These are phyloP conservation scores for Gossypium trilobum DNA, from an alignment of 441 rosid species.

Conservation along the genomic window DNA sequence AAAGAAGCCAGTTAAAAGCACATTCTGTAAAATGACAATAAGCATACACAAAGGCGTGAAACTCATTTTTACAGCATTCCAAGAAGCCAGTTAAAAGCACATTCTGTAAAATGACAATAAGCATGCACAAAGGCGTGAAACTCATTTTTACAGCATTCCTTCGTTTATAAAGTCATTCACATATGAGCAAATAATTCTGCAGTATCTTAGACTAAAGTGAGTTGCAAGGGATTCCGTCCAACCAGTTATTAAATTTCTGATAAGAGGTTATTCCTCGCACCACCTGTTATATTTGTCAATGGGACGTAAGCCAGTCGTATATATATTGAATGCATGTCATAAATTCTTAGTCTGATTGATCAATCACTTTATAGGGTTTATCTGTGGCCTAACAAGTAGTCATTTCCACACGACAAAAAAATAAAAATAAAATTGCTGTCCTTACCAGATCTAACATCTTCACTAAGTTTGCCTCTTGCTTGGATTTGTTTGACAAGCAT, in stretches of 20 bases:
- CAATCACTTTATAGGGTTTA: not conserved
- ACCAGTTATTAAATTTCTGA: not conserved
- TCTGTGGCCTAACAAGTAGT: not conserved
- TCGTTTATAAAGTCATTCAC: not conserved
- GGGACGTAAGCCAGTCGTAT: not conserved
- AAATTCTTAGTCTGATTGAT: not conserved
- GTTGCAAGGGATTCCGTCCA: not conserved
- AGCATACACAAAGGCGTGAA: no score
- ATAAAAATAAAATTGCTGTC: not conserved
- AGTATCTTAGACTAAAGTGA: not conserved
- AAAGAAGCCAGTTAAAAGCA: not conserved
- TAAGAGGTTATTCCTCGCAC: not conserved
- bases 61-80: no score
- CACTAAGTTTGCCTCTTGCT: constrained; percentile 76
- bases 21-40: no score
- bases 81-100: not conserved
- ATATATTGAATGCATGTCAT: not conserved
- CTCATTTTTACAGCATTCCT: not conserved
- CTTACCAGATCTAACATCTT: constrained; percentile 96
- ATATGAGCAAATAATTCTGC: not conserved
- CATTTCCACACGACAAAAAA: not conserved
- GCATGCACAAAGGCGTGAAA: not conserved
- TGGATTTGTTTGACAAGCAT: constrained; percentile 94
- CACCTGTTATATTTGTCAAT: not conserved
- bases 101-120: not conserved